These are phyloP conservation scores for Plasmodium fragile DNA, from an alignment of 169 alveolate genomes.

Conservation along the genomic window DNA sequence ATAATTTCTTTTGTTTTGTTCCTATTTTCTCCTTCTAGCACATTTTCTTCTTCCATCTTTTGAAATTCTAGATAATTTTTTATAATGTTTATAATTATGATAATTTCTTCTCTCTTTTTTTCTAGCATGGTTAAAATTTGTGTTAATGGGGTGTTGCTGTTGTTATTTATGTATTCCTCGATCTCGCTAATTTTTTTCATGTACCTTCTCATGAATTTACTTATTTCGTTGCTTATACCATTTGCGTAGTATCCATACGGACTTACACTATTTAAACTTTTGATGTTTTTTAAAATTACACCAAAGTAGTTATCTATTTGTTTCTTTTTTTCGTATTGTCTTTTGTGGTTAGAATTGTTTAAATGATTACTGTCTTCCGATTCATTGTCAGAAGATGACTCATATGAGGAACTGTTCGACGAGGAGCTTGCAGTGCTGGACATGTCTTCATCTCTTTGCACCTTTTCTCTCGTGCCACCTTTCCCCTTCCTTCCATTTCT, in stretches of 20 bases:
- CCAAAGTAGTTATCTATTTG: conserved; percentile 76
- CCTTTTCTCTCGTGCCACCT: conserved; percentile 6
- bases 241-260: conserved; percentile 80
- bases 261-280: conserved; percentile 53
- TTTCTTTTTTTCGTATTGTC: conserved; percentile 30
- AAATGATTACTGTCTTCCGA: conserved; percentile 10
- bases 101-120: conserved; percentile 79
- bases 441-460: conserved; percentile 4
- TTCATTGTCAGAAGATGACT: conserved; percentile 12
- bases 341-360: conserved; percentile 19
- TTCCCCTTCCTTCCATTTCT: conserved; percentile 9
- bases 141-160: conserved; percentile 79
- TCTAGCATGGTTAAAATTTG: conserved; percentile 77
- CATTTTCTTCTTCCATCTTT: conserved; percentile 61
- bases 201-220: conserved; percentile 78
- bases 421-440: conserved; percentile 14
- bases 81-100: conserved; percentile 62
- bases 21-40: conserved; percentile 67
- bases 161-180: conserved; percentile 78
- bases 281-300: conserved; percentile 62
- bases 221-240: conserved; percentile 80
- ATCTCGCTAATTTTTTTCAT: conserved; percentile 73
- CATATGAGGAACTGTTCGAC: conserved; percentile 4
- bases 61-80: conserved; percentile 73
- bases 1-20: conserved; percentile 65